These are phyloP conservation scores for Papiliotrema terrestris DNA, from an alignment of 1,284 basidiomycete species.

Conservation along the genomic window DNA sequence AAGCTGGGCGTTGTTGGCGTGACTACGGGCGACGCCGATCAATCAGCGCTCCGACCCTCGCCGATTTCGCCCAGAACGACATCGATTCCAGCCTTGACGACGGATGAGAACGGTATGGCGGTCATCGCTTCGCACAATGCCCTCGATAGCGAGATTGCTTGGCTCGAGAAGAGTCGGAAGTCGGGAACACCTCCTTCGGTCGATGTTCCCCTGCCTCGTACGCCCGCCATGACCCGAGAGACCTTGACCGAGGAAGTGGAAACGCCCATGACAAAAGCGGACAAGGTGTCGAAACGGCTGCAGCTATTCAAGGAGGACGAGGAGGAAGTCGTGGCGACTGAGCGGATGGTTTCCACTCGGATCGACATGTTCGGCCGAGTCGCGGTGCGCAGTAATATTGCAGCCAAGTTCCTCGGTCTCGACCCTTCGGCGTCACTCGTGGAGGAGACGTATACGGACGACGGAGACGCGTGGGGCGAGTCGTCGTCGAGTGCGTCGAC, in stretches of 20 bases:
- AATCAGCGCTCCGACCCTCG: conserved; percentile 1
- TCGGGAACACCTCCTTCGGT: conserved; percentile 15
- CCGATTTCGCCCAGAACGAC: conserved; percentile 24
- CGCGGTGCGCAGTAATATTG: conserved; percentile 37
- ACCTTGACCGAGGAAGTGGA: conserved; percentile 20
- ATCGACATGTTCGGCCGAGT: conserved; percentile 40
- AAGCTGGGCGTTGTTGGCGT: conserved; percentile 33
- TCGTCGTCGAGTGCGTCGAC: conserved; percentile 14
- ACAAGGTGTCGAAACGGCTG: conserved; percentile 26
- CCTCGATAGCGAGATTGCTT: conserved; percentile 34
- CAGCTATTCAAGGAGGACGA: conserved; percentile 26
- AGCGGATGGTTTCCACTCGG: conserved; percentile 39
- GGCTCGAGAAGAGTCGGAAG: conserved; percentile 22
- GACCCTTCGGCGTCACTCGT: conserved; percentile 20
- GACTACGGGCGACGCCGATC: conserved; percentile 23
- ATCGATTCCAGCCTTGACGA: conserved; percentile 26
- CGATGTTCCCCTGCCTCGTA: not conserved
- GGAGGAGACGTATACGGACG: conserved; percentile 31
- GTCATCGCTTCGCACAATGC: conserved; percentile 28
- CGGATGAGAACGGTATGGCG: conserved; percentile 29
- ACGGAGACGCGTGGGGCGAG: conserved; percentile 31
- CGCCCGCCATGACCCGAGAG: conserved; percentile 11
- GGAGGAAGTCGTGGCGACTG: conserved; percentile 6
- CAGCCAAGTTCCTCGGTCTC: conserved; percentile 37
- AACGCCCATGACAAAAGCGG: conserved; percentile 25